Base-by-base conservation (phyloP, 2,329 filamentous ascomycete genomes). In the Drechslera avenae region DNA sequence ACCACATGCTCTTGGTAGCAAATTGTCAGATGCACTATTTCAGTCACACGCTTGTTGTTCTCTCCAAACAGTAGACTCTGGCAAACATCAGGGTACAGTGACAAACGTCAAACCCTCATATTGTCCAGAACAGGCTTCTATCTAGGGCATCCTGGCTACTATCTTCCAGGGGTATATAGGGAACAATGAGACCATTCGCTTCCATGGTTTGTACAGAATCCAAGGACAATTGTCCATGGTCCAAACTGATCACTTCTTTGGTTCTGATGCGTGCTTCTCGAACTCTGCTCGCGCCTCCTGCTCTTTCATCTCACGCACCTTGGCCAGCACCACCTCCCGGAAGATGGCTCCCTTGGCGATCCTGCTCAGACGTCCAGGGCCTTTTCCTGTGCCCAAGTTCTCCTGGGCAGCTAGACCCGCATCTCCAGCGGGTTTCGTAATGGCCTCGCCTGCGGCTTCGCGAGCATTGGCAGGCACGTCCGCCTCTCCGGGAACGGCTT, bases 251-350 rank as follows among this genome's bases (percentile, higher is more conserved):
- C 48, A 56, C 55, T 69, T 69, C 57, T 66, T 68, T 30, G 57
- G 52, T 32, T 13, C 64, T 16, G 76, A 72, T 5, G 78, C 79
- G 50, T 78, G 86, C 78, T 74, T 85, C 79, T 76, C 89, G 72
- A 83, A 75, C 72, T 87, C 86, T 62, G 88, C 81, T 26, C 83
- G 84, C 69, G 92, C 86, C 70, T 96, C 88, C 65, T 92, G 84
- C 62, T 91, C 88, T 81, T 95, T 95, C 83, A 90, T 89, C 75
- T 96, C 92, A 53, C 88, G 85, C 37, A 96, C 91, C 79, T 97
- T 97, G 59, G 92, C 93, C 50, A 96, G 79, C 12, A 97, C 93
- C 10, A 97, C 90, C 74, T 97, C 93, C 64, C 90, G 85, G 84
- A 97, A 97, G 66, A 97, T 95, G 56, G 90, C 83, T 39, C 81